phyloP scores from a whole-genome alignment of 2,329 filamentous ascomycete species.

The Colletotrichum chlorophyti region DNA sequence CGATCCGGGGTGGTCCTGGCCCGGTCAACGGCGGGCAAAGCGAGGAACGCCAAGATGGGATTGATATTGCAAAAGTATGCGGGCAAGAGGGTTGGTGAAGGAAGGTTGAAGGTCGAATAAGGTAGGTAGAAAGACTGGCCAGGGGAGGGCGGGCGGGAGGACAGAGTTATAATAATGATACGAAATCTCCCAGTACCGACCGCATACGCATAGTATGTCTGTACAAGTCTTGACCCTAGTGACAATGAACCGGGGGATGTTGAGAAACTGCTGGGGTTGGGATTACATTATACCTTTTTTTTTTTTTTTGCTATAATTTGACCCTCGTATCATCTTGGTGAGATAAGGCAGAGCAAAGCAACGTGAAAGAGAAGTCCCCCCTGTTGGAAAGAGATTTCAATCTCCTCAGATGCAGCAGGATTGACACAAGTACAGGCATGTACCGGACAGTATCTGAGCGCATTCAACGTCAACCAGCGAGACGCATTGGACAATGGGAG shows the following conservation, averaged over 20 bases:
- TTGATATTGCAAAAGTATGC: conserved; percentile 12
- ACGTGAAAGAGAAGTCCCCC: too few relatives aligned
- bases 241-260: too few relatives aligned
- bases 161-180: neutral
- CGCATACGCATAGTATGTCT: neutral
- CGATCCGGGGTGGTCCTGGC: conserved; percentile 15
- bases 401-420: neutral
- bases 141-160: neutral
- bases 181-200: neutral
- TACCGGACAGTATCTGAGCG: too few relatives aligned
- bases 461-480: too few relatives aligned
- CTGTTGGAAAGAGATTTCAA: too few relatives aligned
- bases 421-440: neutral
- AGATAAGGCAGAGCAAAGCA: too few relatives aligned
- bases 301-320: too few relatives aligned
- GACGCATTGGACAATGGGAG: too few relatives aligned
- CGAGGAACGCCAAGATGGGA: conserved; percentile 11
- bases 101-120: neutral
- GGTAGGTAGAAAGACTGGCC: neutral
- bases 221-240: neutral
- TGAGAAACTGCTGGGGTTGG: neutral
- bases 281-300: neutral
- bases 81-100: neutral
- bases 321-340: too few relatives aligned
- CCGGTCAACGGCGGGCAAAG: conserved; percentile 9